phyloP scores from a whole-genome alignment of 495 filamentous ascomycete species.

The Hypomontagnella submonticulosa region DNA sequence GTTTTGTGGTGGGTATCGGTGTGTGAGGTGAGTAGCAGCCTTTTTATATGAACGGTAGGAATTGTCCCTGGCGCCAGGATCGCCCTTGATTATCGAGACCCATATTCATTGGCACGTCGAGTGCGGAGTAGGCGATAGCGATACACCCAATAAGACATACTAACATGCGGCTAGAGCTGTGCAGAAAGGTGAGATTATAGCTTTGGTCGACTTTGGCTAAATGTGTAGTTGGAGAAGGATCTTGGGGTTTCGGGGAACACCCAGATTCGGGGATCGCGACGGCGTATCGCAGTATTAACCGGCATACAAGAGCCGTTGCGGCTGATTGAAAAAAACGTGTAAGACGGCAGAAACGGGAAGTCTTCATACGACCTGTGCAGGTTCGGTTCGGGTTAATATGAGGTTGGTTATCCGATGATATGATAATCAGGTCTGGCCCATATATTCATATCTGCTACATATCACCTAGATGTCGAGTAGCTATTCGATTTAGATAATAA shows the following conservation, averaged over 20 bases:
- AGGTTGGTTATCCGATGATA: background rate
- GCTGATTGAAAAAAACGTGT: conserved; percentile 27
- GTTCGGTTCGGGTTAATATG: background rate
- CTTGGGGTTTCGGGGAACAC: conserved; percentile 8
- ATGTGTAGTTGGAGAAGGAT: conserved; percentile 40
- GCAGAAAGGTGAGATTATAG: conserved; percentile 7
- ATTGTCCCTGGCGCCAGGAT: background rate
- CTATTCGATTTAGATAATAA: too few species aligned
- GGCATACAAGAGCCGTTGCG: conserved; percentile 33
- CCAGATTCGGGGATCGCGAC: conserved; percentile 7
- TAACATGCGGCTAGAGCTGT: background rate
- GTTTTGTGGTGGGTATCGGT: background rate
- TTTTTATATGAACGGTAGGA: conserved; percentile 25
- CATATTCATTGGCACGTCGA: conserved; percentile 17
- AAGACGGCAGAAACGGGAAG: background rate
- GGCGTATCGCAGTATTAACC: conserved; percentile 33
- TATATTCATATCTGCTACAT: too few species aligned
- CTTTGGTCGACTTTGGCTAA: conserved; percentile 39
- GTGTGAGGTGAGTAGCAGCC: conserved; percentile 3
- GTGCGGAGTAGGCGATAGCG: conserved; percentile 29
- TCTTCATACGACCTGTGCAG: conserved; percentile 16
- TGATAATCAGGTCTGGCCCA: too few species aligned
- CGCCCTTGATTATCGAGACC: conserved; percentile 18
- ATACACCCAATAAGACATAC: conserved; percentile 5
- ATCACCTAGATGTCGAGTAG: too few species aligned